Evolutionary conservation across 2,329 filamentous ascomycete species (phyloP).

Genomic region (Rutstroemia sp.): DNA sequence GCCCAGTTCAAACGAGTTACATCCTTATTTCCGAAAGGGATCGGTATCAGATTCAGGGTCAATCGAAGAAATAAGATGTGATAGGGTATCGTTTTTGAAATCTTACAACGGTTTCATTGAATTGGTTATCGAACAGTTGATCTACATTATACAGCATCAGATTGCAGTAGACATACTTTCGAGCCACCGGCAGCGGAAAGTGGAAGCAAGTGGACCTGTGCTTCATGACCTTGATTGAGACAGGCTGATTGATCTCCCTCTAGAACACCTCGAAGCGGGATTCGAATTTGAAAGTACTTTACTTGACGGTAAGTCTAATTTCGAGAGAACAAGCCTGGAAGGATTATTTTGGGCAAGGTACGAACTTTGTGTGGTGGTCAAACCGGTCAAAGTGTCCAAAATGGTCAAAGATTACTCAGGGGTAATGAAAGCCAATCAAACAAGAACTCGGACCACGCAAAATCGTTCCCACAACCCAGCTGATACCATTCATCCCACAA

Average conservation of each 20-base stretch:
- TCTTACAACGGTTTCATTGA: background rate
- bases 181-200: background rate
- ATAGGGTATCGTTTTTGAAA: background rate
- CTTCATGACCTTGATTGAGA: background rate
- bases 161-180: background rate
- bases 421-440: slow-evolving; percentile 6
- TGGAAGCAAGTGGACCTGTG: background rate
- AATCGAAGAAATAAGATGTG: background rate
- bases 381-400: background rate
- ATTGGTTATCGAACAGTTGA: background rate
- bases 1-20: slow-evolving; percentile 3
- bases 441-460: background rate
- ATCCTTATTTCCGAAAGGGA: background rate
- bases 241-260: slow-evolving; percentile 5
- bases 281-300: background rate
- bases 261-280: slow-evolving; percentile 2
- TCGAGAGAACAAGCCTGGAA: slow-evolving; percentile 4
- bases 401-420: slow-evolving; percentile 1
- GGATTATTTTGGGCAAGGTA: background rate
- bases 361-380: background rate
- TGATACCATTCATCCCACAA: background rate
- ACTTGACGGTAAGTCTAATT: background rate
- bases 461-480: background rate
- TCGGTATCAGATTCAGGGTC: background rate
- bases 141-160: background rate